Evolutionary conservation across 2,329 filamentous ascomycete genomes (phyloP), one percentile per base, ranked within the genome.

Genomic region (Coniochaeta prunicola): DNA sequence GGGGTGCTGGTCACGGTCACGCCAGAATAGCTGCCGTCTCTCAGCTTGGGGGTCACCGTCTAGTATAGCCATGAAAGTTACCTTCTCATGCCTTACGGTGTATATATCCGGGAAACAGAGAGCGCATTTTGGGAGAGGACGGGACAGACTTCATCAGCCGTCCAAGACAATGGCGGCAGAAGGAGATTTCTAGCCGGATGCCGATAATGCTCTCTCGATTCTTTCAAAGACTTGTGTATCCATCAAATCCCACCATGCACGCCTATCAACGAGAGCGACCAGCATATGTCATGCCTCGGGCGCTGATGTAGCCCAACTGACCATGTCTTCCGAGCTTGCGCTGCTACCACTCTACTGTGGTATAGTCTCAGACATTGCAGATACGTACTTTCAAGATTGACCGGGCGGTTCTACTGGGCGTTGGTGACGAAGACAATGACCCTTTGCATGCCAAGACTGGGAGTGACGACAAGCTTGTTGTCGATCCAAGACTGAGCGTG

Each of bases 101-200:
- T 17, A 50, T 50, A 50, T 50, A 50, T 26, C 45, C 45, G 45
- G 45, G 45, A 50, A 50, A 30, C 26, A 26, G 21, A 54, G 31
- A 15, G 17, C 26, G 53, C 53, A 54, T 34, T 54, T 54, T 54
- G 53, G 53, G 53, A 33, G 28, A 33, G n/a, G 53, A 36, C 53
- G 53, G 53, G 53, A 54, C 30, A 21, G 53, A 54, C 30, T 54
- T 54, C 53, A 54, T 54, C 53, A 54, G 53, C 53, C 53, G 53
- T 54, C 28, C 30, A 24, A 19, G 31, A 34, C 17, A 19, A 5
- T 6, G 17, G 21, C 53, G 31, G 31, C 53, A 54, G 50, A 33
- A 33, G 53, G 53, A 50, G 45, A 50, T 50, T 26, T 30, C 21
- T 50, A 28, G 45, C 45, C 45, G 45, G 45, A 50, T 50, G 45